A percentile compares a stretch with the other conserved stretches of the same genome.
phyloP scores from a whole-genome alignment of 257 asterid species.

The Jacaranda copaia region DNA sequence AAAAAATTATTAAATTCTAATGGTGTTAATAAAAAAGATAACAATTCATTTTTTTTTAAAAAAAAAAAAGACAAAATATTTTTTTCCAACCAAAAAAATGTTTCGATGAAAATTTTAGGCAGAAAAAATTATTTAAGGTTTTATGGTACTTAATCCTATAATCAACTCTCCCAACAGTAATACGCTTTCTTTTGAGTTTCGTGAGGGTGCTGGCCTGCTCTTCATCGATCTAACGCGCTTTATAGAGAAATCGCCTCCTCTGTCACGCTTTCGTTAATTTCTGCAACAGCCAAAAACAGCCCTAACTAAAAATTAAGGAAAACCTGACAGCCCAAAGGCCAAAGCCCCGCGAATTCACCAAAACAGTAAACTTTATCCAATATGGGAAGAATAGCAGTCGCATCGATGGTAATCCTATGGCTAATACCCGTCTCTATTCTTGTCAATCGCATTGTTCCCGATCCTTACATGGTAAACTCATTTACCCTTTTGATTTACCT shows the following conservation, averaged over 20 bases:
- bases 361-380: not conserved
- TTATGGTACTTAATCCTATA: not conserved
- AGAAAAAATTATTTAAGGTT: no score
- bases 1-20: no score
- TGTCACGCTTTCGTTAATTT: not conserved
- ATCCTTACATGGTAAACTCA: slow-evolving; percentile 83
- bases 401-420: slow-evolving; percentile 60
- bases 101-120: no score
- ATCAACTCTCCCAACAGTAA: not conserved
- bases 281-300: not conserved
- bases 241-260: not conserved
- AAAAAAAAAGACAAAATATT: no score
- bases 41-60: no score
- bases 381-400: slow-evolving; percentile 78
- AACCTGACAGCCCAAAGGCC: slow-evolving; percentile 13
- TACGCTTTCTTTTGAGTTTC: not conserved
- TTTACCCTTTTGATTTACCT: not conserved
- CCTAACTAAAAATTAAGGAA: not conserved
- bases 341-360: not conserved
- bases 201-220: not conserved
- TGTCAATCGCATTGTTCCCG: slow-evolving; percentile 78
- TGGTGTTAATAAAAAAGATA: no score
- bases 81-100: no score
- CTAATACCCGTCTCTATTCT: slow-evolving; percentile 66
- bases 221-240: not conserved